phyloP scores from a whole-genome alignment of 2,329 filamentous ascomycete species.

The Penicillium concentricum region DNA sequence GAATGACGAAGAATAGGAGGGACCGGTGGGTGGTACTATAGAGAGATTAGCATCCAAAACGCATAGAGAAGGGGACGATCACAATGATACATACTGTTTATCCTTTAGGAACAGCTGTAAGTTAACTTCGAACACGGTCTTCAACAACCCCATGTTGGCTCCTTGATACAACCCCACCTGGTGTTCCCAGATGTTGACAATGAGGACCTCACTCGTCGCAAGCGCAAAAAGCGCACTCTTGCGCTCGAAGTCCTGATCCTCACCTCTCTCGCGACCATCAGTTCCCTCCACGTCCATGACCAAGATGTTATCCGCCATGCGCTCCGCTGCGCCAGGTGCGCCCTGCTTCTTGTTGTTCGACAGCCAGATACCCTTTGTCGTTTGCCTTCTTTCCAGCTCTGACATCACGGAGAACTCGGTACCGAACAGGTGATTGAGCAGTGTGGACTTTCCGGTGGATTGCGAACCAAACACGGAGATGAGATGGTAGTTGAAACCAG shows the following conservation, averaged over 20 bases:
- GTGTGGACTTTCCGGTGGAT: slow-evolving; percentile 95
- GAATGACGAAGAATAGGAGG: slow-evolving; percentile 96
- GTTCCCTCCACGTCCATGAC: slow-evolving; percentile 99
- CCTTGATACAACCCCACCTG: slow-evolving; percentile 98
- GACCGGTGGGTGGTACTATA: slow-evolving; percentile 79
- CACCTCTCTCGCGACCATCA: slow-evolving; percentile 90
- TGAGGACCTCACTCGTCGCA: slow-evolving; percentile 94
- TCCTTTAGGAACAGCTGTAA: slow-evolving; percentile 95
- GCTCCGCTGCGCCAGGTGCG: slow-evolving; percentile 39
- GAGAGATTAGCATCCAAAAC: slow-evolving; percentile 13
- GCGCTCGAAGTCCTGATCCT: slow-evolving; percentile 98
- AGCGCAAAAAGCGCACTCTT: slow-evolving; percentile 97
- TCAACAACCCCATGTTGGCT: slow-evolving; percentile 96
- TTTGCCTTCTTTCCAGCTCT: slow-evolving; percentile 89
- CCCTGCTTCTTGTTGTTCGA: slow-evolving; percentile 81
- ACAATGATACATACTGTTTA: slow-evolving; percentile 64
- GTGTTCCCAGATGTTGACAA: slow-evolving; percentile 99
- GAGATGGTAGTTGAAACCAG: slow-evolving; percentile 98
- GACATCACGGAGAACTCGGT: slow-evolving; percentile 98
- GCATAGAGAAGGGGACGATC: neutral
- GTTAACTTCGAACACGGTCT: slow-evolving; percentile 99
- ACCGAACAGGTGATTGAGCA: slow-evolving; percentile 93
- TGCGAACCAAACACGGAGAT: slow-evolving; percentile 99
- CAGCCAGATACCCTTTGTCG: slow-evolving; percentile 99
- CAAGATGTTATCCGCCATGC: slow-evolving; percentile 95